Evolutionary conservation across 352 stramenopile species (phyloP), one percentile per base, ranked within the genome.

Genomic region (Phytophthora pseudosyringae): DNA sequence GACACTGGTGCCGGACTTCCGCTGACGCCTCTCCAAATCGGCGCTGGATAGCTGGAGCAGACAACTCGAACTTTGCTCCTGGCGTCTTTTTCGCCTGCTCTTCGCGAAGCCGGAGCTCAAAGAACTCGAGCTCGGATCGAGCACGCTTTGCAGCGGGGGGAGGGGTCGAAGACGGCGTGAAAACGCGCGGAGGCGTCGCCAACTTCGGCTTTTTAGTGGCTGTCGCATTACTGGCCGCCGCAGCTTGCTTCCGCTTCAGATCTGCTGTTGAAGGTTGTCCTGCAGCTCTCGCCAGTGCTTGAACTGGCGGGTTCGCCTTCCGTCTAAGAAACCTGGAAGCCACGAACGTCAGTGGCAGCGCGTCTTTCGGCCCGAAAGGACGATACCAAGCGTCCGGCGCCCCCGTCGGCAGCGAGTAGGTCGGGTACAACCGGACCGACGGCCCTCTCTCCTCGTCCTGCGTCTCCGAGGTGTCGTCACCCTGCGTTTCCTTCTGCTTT

Each of bases 311-410:
- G 13, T 38, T 61, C 5, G 66, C 32, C 29, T 86, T 83, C 46
- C 71, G 69, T 51, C 72, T 75, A 25, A 91, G 56, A 49, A 91
- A 89, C 36, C 80, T 84, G 12, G 81, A 80, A 1, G 82, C 82
- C 4, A 86, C 74, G 51, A 86, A 89, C 7, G 73, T 77, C 12
- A 89, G 60, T 8, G 82, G 78, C 10, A 87, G 51, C 13, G 69
- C 76, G 3, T 73, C 46, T 64, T 82, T 79, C 40, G 71, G 43
- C 13, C 71, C 48, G 10, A 89, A 88, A 1, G 76, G 67, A 39
- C 71, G 66, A 47, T 75, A 52, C 80, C 76, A 88, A 5, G 58
- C 67, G 16, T 73, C 64, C 0, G 78, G 74, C 0, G 73, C 54
- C 0, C 78, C 80, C 0, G 52, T 60, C 9, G 82, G 76, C 28